Conservation (phyloP, 2,329 filamentous ascomycete genomes). For the Torrubiellomyces zombiae region DNA sequence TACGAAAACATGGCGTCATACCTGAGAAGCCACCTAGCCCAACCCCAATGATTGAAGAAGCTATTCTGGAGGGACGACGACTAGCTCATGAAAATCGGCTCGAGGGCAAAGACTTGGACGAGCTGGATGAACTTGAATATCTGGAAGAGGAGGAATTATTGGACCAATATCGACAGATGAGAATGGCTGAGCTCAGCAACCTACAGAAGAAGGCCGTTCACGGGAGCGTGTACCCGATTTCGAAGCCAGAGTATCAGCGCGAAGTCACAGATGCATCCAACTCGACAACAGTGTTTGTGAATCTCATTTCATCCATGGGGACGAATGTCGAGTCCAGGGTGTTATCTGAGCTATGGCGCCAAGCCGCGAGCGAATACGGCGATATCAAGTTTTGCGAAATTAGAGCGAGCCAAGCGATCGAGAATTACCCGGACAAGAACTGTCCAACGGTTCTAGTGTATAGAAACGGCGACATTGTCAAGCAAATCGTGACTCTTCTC, state of each 20-base stretch:
- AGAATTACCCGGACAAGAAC: slow-evolving; percentile 88
- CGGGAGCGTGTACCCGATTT: slow-evolving; percentile 81
- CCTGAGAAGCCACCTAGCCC: slow-evolving; percentile 96
- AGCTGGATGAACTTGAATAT: slow-evolving; percentile 85
- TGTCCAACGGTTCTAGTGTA: slow-evolving; percentile 90
- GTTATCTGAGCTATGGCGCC: slow-evolving; percentile 70
- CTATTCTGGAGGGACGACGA: slow-evolving; percentile 64
- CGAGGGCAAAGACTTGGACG: slow-evolving; percentile 87
- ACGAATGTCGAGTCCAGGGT: slow-evolving; percentile 76
- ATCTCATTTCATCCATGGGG: slow-evolving; percentile 62
- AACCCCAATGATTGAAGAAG: slow-evolving; percentile 91
- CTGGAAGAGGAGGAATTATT: slow-evolving; percentile 89
- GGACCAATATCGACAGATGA: slow-evolving; percentile 72
- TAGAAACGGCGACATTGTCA: slow-evolving; percentile 79
- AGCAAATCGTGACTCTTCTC: slow-evolving; percentile 77
- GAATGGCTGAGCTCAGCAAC: slow-evolving; percentile 63
- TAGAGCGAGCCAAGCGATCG: slow-evolving; percentile 78
- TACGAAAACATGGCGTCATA: slow-evolving; percentile 90
- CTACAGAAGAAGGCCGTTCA: slow-evolving; percentile 65
- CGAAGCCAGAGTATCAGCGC: slow-evolving; percentile 82
- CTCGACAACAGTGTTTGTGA: slow-evolving; percentile 53
- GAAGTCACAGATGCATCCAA: slow-evolving; percentile 86
- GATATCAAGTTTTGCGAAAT: slow-evolving; percentile 98
- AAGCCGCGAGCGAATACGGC: slow-evolving; percentile 69
- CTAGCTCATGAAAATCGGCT: slow-evolving; percentile 83